Conservation (phyloP, 345 rosid species). For the Draba incana region DNA sequence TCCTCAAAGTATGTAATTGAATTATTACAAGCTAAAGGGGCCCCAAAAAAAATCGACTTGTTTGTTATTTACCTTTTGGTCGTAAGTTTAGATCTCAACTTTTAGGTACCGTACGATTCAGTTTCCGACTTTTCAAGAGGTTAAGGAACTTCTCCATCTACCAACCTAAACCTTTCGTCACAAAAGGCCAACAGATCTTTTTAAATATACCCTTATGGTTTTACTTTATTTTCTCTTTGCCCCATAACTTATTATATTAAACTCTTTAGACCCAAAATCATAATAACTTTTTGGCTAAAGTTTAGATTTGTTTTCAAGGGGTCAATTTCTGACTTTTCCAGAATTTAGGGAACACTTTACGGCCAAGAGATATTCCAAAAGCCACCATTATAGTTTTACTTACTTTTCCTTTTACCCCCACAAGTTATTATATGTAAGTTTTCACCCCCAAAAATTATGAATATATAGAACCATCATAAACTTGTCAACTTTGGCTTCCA, state of each 20-base stretch:
- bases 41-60: not conserved
- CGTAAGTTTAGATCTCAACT: slow-evolving; percentile 14
- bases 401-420: not conserved
- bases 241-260: too few species aligned
- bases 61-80: slow-evolving; percentile 7
- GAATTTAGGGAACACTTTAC: too few species aligned
- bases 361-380: slow-evolving; percentile 5
- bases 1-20: not conserved
- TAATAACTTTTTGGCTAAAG: too few species aligned
- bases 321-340: too few species aligned
- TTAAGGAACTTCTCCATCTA: slow-evolving; percentile 16
- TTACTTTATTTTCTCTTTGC: too few species aligned
- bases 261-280: too few species aligned
- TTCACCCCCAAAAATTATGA: not conserved
- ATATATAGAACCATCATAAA: too few species aligned
- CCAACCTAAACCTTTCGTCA: slow-evolving; percentile 1
- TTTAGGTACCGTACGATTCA: slow-evolving; percentile 26
- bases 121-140: slow-evolving; percentile 36
- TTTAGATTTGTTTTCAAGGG: too few species aligned
- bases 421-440: not conserved
- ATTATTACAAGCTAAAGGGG: not conserved
- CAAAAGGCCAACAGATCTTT: not conserved
- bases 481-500: slow-evolving; percentile 2
- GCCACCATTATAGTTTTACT: not conserved
- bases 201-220: too few species aligned